These are phyloP conservation scores for Dictyostelium capitatum DNA, from an alignment of 78 protist species.

Conservation along the genomic window DNA sequence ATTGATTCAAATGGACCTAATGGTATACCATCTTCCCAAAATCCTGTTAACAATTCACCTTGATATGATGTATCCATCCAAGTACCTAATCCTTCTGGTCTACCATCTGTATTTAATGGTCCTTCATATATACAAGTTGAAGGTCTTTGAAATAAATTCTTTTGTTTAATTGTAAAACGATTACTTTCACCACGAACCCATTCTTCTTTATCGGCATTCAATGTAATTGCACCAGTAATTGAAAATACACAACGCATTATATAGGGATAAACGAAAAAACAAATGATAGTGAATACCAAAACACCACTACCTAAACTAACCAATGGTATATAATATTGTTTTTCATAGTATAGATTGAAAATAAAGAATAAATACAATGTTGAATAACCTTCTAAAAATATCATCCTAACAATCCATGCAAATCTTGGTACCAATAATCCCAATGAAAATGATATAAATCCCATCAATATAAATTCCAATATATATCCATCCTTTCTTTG, in stretches of 20 bases:
- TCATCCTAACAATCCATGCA: constrained; percentile 41
- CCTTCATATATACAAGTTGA: constrained; percentile 78
- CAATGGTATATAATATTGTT: constrained; percentile 73
- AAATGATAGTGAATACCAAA: constrained; percentile 52
- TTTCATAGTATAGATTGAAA: constrained; percentile 63
- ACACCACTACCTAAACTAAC: constrained; percentile 62
- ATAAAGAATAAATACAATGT: constrained; percentile 71
- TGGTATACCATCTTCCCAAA: constrained; percentile 85
- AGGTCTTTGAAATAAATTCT: constrained; percentile 40
- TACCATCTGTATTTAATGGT: constrained; percentile 54
- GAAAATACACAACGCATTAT: constrained; percentile 71
- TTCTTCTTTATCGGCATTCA: constrained; percentile 40
- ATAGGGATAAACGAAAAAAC: constrained; percentile 67
- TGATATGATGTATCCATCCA: constrained; percentile 84
- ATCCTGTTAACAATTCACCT: constrained; percentile 80
- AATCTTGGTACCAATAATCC: constrained; percentile 57
- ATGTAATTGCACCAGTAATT: constrained; percentile 74
- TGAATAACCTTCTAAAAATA: constrained; percentile 55
- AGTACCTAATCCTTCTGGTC: constrained; percentile 84
- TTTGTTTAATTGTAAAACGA: constrained; percentile 59
- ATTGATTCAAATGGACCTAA: constrained; percentile 81
- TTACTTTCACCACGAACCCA: constrained; percentile 63
- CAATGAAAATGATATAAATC: constrained; percentile 64
- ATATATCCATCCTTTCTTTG: constrained; percentile 60
- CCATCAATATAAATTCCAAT: constrained; percentile 82